Conservation (phyloP, 2,329 filamentous ascomycete genomes). For the Ophiobolus disseminans region DNA sequence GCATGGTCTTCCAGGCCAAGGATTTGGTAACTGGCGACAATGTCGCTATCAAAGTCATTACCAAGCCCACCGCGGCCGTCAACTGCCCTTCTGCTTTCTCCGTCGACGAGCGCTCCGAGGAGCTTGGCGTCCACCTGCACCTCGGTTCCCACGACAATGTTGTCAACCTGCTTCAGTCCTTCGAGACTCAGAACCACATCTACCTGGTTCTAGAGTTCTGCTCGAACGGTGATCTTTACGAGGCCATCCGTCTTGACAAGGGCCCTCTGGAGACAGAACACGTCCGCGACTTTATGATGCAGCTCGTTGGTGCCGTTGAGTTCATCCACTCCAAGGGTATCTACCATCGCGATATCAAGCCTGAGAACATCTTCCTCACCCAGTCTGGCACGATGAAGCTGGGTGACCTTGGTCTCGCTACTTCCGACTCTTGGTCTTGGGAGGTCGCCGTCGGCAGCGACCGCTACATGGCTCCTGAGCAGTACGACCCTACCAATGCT, state of each 20-base stretch:
- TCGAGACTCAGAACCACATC: slow-evolving; percentile 88
- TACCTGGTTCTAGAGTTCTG: slow-evolving; percentile 97
- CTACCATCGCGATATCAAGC: slow-evolving; percentile 98
- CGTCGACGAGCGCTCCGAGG: slow-evolving; percentile 82
- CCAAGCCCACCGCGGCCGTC: slow-evolving; percentile 73
- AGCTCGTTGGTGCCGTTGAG: slow-evolving; percentile 87
- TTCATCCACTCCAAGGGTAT: slow-evolving; percentile 91
- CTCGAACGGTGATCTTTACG: slow-evolving; percentile 92
- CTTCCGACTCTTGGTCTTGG: slow-evolving; percentile 85
- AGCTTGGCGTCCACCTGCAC: slow-evolving; percentile 78
- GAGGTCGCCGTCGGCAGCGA: slow-evolving; percentile 96
- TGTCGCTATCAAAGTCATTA: slow-evolving; percentile 96
- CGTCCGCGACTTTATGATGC: slow-evolving; percentile 95
- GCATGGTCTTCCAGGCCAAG: slow-evolving; percentile 94
- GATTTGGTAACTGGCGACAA: slow-evolving; percentile 77
- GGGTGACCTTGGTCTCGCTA: slow-evolving; percentile 94
- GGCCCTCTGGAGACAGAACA: slow-evolving; percentile 95
- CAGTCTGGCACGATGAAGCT: slow-evolving; percentile 91
- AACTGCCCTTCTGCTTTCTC: slow-evolving; percentile 69
- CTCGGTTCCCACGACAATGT: slow-evolving; percentile 86
- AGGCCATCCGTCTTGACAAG: slow-evolving; percentile 88
- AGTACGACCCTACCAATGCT: slow-evolving; percentile 85
- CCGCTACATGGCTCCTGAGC: slow-evolving; percentile 98
- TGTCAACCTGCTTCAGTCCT: slow-evolving; percentile 88
- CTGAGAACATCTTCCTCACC: slow-evolving; percentile 96